These are phyloP conservation scores for Acephala macrosclerotiorum DNA, from an alignment of 2,329 filamentous ascomycete genomes.

Conservation along the genomic window DNA sequence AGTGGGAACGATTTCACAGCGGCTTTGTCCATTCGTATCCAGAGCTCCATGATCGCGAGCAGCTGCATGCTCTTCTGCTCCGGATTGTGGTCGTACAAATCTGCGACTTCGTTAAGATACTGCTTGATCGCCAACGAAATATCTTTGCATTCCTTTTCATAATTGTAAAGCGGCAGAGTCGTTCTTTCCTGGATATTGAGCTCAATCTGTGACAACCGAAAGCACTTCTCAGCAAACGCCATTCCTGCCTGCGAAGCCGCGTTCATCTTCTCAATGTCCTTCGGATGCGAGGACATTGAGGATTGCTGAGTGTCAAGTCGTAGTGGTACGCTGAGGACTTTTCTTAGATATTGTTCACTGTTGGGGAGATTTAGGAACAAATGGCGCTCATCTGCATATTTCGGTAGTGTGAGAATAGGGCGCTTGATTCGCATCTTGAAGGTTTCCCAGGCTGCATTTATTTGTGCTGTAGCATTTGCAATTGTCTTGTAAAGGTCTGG, in stretches of 20 bases:
- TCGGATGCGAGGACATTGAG: slow-evolving; percentile 23
- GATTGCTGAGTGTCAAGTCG: slow-evolving; percentile 11
- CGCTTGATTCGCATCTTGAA: slow-evolving; percentile 50
- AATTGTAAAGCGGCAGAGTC: not conserved
- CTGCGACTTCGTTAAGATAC: slow-evolving; percentile 46
- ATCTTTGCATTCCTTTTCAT: not conserved
- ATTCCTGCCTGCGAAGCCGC: slow-evolving; percentile 10
- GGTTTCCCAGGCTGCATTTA: slow-evolving; percentile 48
- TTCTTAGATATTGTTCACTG: slow-evolving; percentile 47
- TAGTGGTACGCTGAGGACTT: slow-evolving; percentile 15
- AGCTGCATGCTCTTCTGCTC: slow-evolving; percentile 60
- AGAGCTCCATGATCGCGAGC: slow-evolving; percentile 62
- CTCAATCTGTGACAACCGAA: slow-evolving; percentile 32
- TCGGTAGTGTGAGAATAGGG: slow-evolving; percentile 51
- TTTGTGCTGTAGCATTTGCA: slow-evolving; percentile 37
- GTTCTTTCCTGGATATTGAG: slow-evolving; percentile 25
- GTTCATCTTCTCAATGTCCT: slow-evolving; percentile 15
- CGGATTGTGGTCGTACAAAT: slow-evolving; percentile 51
- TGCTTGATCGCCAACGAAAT: slow-evolving; percentile 40
- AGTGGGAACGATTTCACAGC: slow-evolving; percentile 53
- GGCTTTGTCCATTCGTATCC: slow-evolving; percentile 61
- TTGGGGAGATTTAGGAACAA: slow-evolving; percentile 49
- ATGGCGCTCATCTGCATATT: slow-evolving; percentile 44
- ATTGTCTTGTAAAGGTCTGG: slow-evolving; percentile 43
- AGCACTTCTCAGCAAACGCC: slow-evolving; percentile 37